Evolutionary conservation across 495 filamentous ascomycete genomes (phyloP), one percentile per base, ranked within the genome.

Genomic region (Viridothelium virens): DNA sequence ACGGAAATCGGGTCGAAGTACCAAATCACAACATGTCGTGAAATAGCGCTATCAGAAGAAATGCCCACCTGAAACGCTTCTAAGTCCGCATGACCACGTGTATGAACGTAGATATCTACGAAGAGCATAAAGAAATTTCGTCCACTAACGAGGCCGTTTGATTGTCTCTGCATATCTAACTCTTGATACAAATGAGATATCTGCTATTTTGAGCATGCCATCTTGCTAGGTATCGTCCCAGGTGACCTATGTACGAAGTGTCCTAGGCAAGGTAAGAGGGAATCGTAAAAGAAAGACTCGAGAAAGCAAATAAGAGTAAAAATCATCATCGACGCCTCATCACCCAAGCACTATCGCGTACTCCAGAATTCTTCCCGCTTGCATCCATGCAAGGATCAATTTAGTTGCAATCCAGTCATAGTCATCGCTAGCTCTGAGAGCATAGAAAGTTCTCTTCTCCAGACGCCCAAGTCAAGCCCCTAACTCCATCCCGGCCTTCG

Each of bases 321-420:
- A 25, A 53, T 5, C 48, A 25, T 53, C 48, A 34, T 59, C 53
- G 7, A 59, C 53, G 53, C 7, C 7, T 59, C 53, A 36, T 59
- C 25, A 31, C 53, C 53, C 18, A 36, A 59, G 53, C 53, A 34
- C 53, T 4, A 34, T 31, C 53, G 7, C 31, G 14, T 59, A 59
- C 53, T 25, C 53, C 53, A 59, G 53, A 59, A 59, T 12, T 63
- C 33, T 63, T 41, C 14, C 38, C n/a, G 12, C 14, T 18, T 41
- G 4, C 61, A 41, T 39, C 37, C 37, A 63, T 63, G 61, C 61
- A 63, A 63, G 25, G 41, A 41, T 41, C 41, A 41, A 41, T 47
- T 41, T 38, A 18, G 44, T 48, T 50, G 41, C 63, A 65, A 48
- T 48, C 63, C 47, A 5, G 33, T 18, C n/a, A 10, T 31, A 34